These are phyloP conservation scores for Platanthera guangdongensis DNA, from an alignment of 106 monocot species.

Conservation along the genomic window DNA sequence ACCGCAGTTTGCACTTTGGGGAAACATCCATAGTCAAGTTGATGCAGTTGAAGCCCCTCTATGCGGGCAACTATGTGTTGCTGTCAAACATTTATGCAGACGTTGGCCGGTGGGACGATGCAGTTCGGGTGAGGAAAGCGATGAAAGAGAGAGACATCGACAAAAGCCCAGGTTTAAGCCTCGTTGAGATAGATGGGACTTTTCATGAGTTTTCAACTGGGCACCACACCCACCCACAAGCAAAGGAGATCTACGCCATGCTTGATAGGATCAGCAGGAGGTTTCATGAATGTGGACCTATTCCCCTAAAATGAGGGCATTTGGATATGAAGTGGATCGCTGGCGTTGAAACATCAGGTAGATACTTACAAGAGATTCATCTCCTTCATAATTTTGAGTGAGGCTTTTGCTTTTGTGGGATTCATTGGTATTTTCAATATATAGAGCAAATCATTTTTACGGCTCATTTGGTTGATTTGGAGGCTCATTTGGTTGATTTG, in stretches of 20 bases:
- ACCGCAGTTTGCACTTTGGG: constrained; percentile 11
- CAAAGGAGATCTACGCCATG: constrained; percentile 29
- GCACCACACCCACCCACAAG: constrained; percentile 17
- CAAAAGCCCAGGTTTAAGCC: constrained; percentile 46
- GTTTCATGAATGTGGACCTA: constrained; percentile 1
- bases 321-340: too few species aligned
- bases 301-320: too few species aligned
- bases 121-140: constrained; percentile 21
- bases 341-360: too few species aligned
- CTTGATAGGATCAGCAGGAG: constrained; percentile 23
- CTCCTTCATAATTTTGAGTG: too few species aligned
- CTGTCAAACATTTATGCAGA: constrained; percentile 52
- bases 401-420: too few species aligned
- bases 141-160: constrained; percentile 35
- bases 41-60: constrained; percentile 23
- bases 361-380: too few species aligned
- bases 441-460: too few species aligned
- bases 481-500: too few species aligned
- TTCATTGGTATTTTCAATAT: too few species aligned
- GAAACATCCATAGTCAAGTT: constrained; percentile 10
- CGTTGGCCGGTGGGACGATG: constrained; percentile 34
- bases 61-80: constrained; percentile 41
- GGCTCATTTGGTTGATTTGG: too few species aligned
- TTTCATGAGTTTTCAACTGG: constrained; percentile 35
- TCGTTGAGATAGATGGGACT: constrained; percentile 34